phyloP scores from a whole-genome alignment of 1,284 basidiomycete species.

The Moesziomyces sp. region DNA sequence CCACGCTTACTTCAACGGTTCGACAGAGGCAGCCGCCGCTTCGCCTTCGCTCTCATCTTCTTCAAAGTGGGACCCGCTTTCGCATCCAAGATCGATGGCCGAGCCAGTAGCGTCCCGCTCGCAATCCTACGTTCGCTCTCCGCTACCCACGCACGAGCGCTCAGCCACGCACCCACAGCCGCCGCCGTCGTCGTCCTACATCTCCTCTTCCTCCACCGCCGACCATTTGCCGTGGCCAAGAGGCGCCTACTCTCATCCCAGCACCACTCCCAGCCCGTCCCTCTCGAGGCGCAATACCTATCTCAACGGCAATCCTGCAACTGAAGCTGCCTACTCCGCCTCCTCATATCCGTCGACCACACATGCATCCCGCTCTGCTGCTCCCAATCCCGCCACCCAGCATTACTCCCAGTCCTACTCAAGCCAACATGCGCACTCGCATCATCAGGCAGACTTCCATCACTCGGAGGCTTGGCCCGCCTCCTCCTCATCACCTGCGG shows the following conservation, averaged over 20 bases:
- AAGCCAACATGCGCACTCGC: slow-evolving; percentile 8
- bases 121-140: background rate
- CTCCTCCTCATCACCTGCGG: background rate
- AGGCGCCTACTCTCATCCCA: slow-evolving; percentile 1
- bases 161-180: too few species aligned
- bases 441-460: slow-evolving; percentile 7
- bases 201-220: background rate
- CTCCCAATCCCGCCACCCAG: slow-evolving; percentile 8
- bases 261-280: slow-evolving; percentile 3
- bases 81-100: too few species aligned
- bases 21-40: too few species aligned
- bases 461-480: slow-evolving; percentile 13
- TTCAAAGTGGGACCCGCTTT: too few species aligned
- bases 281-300: slow-evolving; percentile 5
- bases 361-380: slow-evolving; percentile 4
- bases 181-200: background rate
- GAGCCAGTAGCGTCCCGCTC: too few species aligned
- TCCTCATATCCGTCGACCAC: background rate
- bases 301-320: background rate
- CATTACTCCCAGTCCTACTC: slow-evolving; percentile 9
- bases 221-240: slow-evolving; percentile 11
- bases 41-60: too few species aligned
- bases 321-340: background rate
- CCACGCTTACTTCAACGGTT: too few species aligned
- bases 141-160: background rate